Evolutionary conservation across 2,329 filamentous ascomycete genomes (phyloP).

Genomic region (Cercospora nicotianae): DNA sequence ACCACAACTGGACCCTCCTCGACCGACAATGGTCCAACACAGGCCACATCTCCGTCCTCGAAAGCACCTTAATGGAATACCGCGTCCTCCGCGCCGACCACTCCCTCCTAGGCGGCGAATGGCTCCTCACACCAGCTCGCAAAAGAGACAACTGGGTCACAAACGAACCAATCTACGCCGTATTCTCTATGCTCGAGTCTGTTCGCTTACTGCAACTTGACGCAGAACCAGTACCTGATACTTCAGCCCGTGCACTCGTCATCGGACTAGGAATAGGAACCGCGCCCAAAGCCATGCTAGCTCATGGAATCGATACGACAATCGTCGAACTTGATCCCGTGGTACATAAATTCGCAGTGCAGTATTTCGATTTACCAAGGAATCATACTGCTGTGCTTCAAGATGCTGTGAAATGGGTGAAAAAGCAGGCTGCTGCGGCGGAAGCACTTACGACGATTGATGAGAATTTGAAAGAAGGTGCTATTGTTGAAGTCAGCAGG

Average conservation of each 20-base stretch:
- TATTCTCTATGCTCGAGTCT: conserved; percentile 95
- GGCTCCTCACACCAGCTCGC: conserved; percentile 60
- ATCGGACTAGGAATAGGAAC: conserved; percentile 93
- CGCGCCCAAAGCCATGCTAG: conserved; percentile 79
- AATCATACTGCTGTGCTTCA: conserved; percentile 79
- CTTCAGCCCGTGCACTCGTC: conserved; percentile 63
- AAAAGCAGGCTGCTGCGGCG: conserved; percentile 46
- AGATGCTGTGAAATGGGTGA: conserved; percentile 73
- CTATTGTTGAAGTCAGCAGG: background rate
- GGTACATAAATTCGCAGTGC: conserved; percentile 77
- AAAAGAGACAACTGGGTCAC: conserved; percentile 51
- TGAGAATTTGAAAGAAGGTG: background rate
- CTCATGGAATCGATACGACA: conserved; percentile 87
- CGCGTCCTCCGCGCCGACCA: conserved; percentile 90
- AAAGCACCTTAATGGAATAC: conserved; percentile 70
- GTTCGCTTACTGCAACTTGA: conserved; percentile 71
- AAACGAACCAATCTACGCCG: conserved; percentile 85
- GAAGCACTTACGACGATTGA: conserved; percentile 1
- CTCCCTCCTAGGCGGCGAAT: conserved; percentile 89
- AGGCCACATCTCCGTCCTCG: conserved; percentile 87
- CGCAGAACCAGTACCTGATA: conserved; percentile 38
- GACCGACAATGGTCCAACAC: conserved; percentile 84
- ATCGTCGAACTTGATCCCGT: conserved; percentile 92
- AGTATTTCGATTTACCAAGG: conserved; percentile 76
- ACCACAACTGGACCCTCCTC: conserved; percentile 70